Base-by-base conservation (phyloP, 441 rosid genomes). In the Kokia cookei region DNA sequence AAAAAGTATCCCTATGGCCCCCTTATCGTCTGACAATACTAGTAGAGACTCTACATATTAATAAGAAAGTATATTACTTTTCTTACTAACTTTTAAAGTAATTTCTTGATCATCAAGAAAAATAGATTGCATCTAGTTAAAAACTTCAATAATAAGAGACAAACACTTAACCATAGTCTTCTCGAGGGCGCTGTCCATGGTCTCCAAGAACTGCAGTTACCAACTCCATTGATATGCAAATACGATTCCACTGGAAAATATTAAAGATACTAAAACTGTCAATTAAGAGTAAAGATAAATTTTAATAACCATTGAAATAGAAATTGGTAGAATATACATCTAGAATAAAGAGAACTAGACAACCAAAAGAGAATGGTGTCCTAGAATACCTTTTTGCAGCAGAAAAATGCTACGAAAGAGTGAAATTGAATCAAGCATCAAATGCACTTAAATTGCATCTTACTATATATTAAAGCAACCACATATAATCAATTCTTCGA, bases 151-250 rank as follows among this genome's bases (percentile, higher is more conserved):
- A 22, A 59, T 14, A 75, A 63, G 50, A 65, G 17, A 9, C 15
- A 67, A 78, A 71, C 3, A 64, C 32, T 60, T 60, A 75, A 95
- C 99, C 97, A 80, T 85, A 96, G 77, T 96, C 99, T 50, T 93
- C 97, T 57, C 40, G 75, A 43, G 99, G 98, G 15, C 97, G 94
- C 76, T 96, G 98, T 54, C 98, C 99, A 78, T 96, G 99, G 82
- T 96, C 99, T 79, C 99, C 99, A 57, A 96, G 89, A 74, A 96
- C 98, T 57, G 98, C 99, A 59, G 99, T 96, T 40, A 96, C 99
- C 77, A 96, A 84, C 83, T 96, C 99, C 99, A 93, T 96, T 66
- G 99, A 96, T 85, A 96, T 84, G 86, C 93, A 93, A 89, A 90
- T 88, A 35, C 78, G 91, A 61, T 85, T 87, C 76, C 73, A 82